phyloP scores from a whole-genome alignment of 129 eudicot species.

The Flaveria trinervia region DNA sequence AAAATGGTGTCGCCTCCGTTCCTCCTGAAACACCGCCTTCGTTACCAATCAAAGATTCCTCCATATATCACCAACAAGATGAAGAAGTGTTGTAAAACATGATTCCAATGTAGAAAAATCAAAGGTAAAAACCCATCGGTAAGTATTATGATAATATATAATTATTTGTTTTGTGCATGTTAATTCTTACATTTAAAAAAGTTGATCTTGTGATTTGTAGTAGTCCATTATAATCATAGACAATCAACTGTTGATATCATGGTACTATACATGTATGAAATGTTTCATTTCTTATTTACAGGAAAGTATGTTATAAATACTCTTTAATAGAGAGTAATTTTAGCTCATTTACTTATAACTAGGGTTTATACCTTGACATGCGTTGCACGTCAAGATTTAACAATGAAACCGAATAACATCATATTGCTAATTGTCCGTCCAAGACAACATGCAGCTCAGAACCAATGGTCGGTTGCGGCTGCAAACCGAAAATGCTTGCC shows the following conservation, averaged over 20 bases:
- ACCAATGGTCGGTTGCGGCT: too few species aligned
- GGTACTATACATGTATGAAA: not conserved
- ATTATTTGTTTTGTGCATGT: constrained; percentile 23
- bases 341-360: too few species aligned
- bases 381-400: too few species aligned
- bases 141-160: not conserved
- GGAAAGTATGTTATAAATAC: too few species aligned
- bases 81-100: constrained; percentile 61
- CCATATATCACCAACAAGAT: constrained; percentile 56
- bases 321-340: too few species aligned
- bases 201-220: not conserved
- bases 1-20: constrained; percentile 76
- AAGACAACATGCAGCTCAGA: too few species aligned
- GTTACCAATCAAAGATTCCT: constrained; percentile 61
- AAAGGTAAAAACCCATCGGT: not conserved
- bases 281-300: not conserved
- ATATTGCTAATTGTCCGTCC: too few species aligned
- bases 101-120: not conserved
- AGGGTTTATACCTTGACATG: too few species aligned
- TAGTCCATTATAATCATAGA: not conserved
- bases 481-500: too few species aligned
- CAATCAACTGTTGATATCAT: not conserved
- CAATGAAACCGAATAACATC: too few species aligned
- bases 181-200: not conserved
- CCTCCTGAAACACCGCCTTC: constrained; percentile 98